phyloP scores from a whole-genome alignment of 2,329 filamentous ascomycete species.

The Aspergillus aculeatinus region DNA sequence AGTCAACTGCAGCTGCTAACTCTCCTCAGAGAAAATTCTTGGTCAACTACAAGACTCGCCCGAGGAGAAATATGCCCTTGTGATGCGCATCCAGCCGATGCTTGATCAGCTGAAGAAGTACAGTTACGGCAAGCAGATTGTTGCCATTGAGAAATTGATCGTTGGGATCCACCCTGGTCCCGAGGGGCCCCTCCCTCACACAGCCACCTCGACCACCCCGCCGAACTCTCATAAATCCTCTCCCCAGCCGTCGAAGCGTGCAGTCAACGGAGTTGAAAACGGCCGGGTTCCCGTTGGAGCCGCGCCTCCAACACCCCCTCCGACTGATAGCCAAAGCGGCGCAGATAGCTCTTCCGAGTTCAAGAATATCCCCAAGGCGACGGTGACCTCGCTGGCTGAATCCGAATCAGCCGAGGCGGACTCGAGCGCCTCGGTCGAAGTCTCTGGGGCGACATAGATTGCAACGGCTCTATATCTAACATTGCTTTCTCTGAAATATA shows the following conservation, averaged over 20 bases:
- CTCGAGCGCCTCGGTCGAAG: slow-evolving; percentile 28
- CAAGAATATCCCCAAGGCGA: slow-evolving; percentile 36
- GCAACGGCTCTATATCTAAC: background rate
- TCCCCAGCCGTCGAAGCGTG: slow-evolving; percentile 36
- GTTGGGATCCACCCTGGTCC: slow-evolving; percentile 31
- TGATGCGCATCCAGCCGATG: slow-evolving; percentile 63
- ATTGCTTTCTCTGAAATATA: slow-evolving; percentile 28
- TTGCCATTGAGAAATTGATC: slow-evolving; percentile 61
- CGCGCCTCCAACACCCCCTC: slow-evolving; percentile 65
- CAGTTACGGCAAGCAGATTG: slow-evolving; percentile 65
- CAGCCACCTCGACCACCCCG: slow-evolving; percentile 39
- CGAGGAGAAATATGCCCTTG: slow-evolving; percentile 57
- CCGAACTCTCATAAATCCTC: slow-evolving; percentile 43
- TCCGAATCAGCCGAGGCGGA: slow-evolving; percentile 29
- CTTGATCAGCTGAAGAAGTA: slow-evolving; percentile 63
- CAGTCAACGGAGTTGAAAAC: slow-evolving; percentile 34
- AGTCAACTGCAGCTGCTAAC: slow-evolving; percentile 26
- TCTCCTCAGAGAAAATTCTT: slow-evolving; percentile 73
- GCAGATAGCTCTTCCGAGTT: slow-evolving; percentile 44
- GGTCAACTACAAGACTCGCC: slow-evolving; percentile 56
- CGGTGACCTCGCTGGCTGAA: slow-evolving; percentile 34
- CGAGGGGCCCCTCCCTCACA: slow-evolving; percentile 28
- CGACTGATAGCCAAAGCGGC: slow-evolving; percentile 66
- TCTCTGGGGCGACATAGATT: slow-evolving; percentile 26
- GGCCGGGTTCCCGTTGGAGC: slow-evolving; percentile 52